Evolutionary conservation across 208 protist species (phyloP), one percentile per base, ranked within the genome.

Genomic region (Leishmania tarentolae): DNA sequence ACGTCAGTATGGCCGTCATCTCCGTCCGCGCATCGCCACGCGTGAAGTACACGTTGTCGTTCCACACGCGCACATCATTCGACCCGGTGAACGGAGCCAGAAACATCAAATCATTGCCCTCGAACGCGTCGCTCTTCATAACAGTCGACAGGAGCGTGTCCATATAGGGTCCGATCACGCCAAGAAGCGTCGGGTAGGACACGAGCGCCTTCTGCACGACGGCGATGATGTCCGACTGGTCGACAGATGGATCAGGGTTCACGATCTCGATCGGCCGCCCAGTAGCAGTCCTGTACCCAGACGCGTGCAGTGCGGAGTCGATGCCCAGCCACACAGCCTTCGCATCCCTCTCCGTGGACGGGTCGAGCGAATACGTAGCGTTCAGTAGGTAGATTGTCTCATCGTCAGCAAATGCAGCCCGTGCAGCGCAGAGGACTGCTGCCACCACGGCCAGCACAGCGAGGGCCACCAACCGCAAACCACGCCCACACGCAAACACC

Each of bases 1-100:
- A 83, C 46, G 71, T 50, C 35, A 92, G 15, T 1, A 90, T 78
- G 24, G 86, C 78, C 46, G 81, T 65, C 24, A 93, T 31, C 76
- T 88, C 90, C 0, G 79, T 40, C 6, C 70, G 74, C n/a, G 88
- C 84, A 5, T 92, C 89, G 3, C 81, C 75, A 28, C 72, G 56
- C 71, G 83, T 74, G 72, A 87, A 87, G 76, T 89, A 91, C 42
- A 83, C 70, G 42, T 83, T 59, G 15, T 35, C 50, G 28, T 78
- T 72, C 85, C 88, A 87, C 42, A 44, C 24, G 11, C 88, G 80
- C 52, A 84, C 82, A 6, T 46, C 73, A 7, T 61, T 53, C 21
- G 31, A 78, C n/a, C 57, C 59, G n/a, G 75, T 87, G 56, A 84
- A 79, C 13, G 84, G 82, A 4, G 65, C 73, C 65, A 92, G 78